Evolutionary conservation across 1,284 basidiomycete species (phyloP).

Genomic region (Apiotrichum gamsii): DNA sequence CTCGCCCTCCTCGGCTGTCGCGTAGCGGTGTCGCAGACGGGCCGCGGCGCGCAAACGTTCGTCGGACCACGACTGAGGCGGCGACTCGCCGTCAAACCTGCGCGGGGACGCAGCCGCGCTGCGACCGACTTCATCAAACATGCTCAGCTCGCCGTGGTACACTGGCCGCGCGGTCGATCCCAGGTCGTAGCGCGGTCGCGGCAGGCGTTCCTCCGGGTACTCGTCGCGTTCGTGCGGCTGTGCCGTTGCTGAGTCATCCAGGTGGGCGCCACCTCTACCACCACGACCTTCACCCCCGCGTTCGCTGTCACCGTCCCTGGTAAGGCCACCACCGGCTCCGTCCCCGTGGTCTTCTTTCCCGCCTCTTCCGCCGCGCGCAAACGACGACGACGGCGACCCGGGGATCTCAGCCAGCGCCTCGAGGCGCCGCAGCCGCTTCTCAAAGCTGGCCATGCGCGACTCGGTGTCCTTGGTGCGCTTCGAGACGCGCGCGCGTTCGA

Average conservation of each 20-base stretch:
- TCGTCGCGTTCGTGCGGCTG: not conserved
- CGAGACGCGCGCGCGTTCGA: not conserved
- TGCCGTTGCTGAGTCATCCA: no score
- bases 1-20: conserved; percentile 13
- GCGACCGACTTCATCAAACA: conserved; percentile 6
- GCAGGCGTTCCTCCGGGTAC: not conserved
- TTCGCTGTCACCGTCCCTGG: no score
- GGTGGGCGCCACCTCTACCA: no score
- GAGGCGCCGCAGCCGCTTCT: conserved; percentile 2
- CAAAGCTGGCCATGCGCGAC: not conserved
- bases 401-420: not conserved
- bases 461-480: conserved; percentile 1
- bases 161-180: conserved; percentile 1
- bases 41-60: conserved; percentile 4
- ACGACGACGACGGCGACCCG: no score
- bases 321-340: no score
- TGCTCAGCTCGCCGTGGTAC: conserved; percentile 9
- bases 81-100: not conserved
- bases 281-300: no score
- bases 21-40: conserved; percentile 11
- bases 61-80: conserved; percentile 1
- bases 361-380: no score
- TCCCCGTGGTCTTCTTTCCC: no score
- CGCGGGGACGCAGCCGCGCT: not conserved
- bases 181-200: conserved; percentile 2